Percentiles rank a stretch among this genome's conserved stretches.
Evolutionary conservation across 129 eudicot species (phyloP).

Genomic region (Deinandra increscens): DNA sequence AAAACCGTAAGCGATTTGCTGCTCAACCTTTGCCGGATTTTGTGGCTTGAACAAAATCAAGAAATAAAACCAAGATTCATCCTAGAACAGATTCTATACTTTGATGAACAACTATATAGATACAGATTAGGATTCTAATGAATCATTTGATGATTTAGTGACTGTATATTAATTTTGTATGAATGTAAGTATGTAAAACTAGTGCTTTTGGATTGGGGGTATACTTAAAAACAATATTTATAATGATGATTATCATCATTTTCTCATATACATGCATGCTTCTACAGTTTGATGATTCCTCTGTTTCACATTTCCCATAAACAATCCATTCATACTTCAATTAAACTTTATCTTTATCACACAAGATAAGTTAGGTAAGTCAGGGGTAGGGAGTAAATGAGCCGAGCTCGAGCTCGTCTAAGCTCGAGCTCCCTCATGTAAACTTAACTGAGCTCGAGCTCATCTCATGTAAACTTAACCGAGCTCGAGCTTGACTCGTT

Average conservation of each 20-base stretch:
- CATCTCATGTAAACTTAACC: too few species aligned
- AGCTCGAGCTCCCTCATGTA: too few species aligned
- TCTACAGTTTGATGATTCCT: too few species aligned
- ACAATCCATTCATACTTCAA: too few species aligned
- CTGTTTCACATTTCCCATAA: too few species aligned
- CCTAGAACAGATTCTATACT: conserved; percentile 43
- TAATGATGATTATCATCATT: not conserved
- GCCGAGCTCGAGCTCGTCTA: too few species aligned
- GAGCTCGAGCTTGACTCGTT: too few species aligned
- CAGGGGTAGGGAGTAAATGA: too few species aligned
- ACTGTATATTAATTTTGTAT: conserved; percentile 79
- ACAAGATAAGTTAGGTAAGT: too few species aligned
- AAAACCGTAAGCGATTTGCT: conserved; percentile 72
- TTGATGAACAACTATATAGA: conserved; percentile 30
- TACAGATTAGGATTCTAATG: conserved; percentile 48
- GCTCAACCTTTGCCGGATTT: conserved; percentile 89
- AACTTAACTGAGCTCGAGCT: too few species aligned
- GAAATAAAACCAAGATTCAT: conserved; percentile 22
- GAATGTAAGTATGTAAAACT: conserved; percentile 34
- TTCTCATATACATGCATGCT: conserved; percentile 17
- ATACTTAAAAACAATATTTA: conserved; percentile 45
- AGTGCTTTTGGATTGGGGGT: conserved; percentile 38
- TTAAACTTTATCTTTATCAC: too few species aligned
- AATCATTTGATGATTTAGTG: conserved; percentile 44
- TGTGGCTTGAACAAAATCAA: conserved; percentile 57